Percentiles rank a stretch among this genome's conserved stretches.
These are phyloP conservation scores for Syzygium aromaticum DNA, from an alignment of 345 rosid genomes.

Conservation along the genomic window DNA sequence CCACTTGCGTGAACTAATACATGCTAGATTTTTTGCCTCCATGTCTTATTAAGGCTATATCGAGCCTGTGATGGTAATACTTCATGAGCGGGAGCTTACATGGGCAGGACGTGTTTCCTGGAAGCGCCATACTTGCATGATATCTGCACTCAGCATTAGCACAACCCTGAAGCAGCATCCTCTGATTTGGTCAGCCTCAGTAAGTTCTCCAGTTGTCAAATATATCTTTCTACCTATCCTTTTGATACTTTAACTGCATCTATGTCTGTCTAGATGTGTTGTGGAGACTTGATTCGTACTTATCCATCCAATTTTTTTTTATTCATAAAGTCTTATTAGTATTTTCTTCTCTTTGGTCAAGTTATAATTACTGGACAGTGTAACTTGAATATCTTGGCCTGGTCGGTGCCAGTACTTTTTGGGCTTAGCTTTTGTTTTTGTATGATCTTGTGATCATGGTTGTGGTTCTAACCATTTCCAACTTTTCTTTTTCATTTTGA, in stretches of 20 bases:
- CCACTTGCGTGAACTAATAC: background rate
- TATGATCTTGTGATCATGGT: background rate
- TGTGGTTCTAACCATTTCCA: background rate
- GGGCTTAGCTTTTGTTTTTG: background rate
- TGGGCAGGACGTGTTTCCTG: slow-evolving; percentile 93
- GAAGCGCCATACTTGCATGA: slow-evolving; percentile 95
- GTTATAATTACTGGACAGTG: background rate
- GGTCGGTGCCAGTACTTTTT: background rate
- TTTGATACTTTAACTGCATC: background rate
- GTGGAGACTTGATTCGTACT: background rate
- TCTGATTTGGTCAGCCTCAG: slow-evolving; percentile 92
- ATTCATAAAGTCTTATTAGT: background rate
- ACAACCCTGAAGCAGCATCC: slow-evolving; percentile 93
- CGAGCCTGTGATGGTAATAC: slow-evolving; percentile 94
- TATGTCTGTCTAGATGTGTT: background rate
- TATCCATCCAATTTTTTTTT: background rate
- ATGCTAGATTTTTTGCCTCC: background rate
- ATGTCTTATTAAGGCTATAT: slow-evolving; percentile 61
- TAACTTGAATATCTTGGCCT: background rate
- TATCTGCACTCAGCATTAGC: slow-evolving; percentile 95
- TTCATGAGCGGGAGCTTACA: slow-evolving; percentile 89
- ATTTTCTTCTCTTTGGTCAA: background rate
- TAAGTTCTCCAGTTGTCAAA: slow-evolving; percentile 36
- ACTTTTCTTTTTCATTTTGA: background rate
- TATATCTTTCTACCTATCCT: background rate